Base-by-base conservation (phyloP, 2,329 filamentous ascomycete genomes). In the Fusarium domesticum region DNA sequence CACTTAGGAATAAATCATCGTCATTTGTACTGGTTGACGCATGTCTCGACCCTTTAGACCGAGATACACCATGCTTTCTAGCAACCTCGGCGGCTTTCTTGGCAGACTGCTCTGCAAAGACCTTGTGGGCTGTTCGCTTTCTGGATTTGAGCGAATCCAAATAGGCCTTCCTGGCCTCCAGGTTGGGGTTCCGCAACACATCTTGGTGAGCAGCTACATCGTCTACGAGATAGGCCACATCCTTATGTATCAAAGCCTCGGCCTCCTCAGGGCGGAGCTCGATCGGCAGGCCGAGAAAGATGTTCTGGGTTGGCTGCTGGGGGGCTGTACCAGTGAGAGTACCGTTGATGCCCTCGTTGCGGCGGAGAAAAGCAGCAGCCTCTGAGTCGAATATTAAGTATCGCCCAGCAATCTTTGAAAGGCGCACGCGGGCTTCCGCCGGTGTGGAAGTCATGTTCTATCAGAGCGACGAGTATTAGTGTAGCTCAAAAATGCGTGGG, bases 261-360 rank as follows among this genome's bases (percentile, higher is more conserved):
- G 85, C 91, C 72, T 98, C 93, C 70, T 97, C 93, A 2, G 89
- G 85, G 73, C 93, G 88, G 35, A 98, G 75, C 72, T 96, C 87
- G 18, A 97, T 71, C 3, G 93, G 93, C 38, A 97, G 71, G 35
- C 91, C 89, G 46, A 92, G 79, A 64, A 97, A 97, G 45, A 96
- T 80, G 70, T 96, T 97, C 69, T 98, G 93, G 58, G 95, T 92
- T 6, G 91, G 90, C 45, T 89, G 85, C 68, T 97, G 91, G 2
- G 93, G 92, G 20, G 96, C 82, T 6, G 88, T 91, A 45, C 93
- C 93, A 47, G 88, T 84, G 43, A 96, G 76, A 23, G 93, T 85
- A 51, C 90, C 90, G 61, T 87, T 91, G 59, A 96, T 89, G 64
- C 89, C 84, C 71, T 96, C 80, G 58, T 82, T 75, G 50, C 87